phyloP scores from a whole-genome alignment of 225 moss, liverwort and hornwort genomes.

The Pleurozium schreberi region DNA sequence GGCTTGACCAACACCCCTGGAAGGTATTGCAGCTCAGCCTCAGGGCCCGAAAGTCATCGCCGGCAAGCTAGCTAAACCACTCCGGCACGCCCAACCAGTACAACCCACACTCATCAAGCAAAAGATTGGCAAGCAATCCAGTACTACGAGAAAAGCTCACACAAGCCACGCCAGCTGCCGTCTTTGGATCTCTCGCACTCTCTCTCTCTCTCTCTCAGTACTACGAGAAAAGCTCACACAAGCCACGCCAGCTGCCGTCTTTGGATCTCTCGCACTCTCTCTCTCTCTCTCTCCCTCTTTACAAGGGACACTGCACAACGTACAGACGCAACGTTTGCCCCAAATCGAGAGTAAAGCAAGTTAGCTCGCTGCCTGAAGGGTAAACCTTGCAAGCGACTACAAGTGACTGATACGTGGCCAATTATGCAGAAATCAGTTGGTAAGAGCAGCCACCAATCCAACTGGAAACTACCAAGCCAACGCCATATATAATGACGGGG shows the following conservation, averaged over 20 bases:
- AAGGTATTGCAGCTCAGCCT: neutral
- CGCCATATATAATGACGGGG: neutral
- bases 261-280: neutral
- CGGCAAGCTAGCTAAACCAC: neutral
- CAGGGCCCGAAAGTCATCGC: neutral
- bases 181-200: neutral
- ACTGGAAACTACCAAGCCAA: neutral
- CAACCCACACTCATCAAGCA: neutral
- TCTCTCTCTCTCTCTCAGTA: neutral
- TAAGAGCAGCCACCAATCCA: neutral
- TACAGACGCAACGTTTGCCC: neutral
- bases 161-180: neutral
- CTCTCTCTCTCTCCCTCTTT: neutral
- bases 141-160: neutral
- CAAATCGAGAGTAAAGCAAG: neutral
- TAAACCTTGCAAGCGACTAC: neutral
- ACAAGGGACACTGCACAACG: neutral
- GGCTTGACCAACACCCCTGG: conserved; percentile 9
- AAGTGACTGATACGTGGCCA: neutral
- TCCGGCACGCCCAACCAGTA: neutral
- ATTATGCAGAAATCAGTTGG: neutral
- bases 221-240: neutral
- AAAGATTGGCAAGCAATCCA: neutral
- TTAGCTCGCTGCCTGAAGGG: neutral
- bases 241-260: neutral